A percentile compares a stretch with the other conserved stretches of the same genome.
Conservation (phyloP, 2,329 filamentous ascomycete genomes). For the Tolypocladium inflatum region DNA sequence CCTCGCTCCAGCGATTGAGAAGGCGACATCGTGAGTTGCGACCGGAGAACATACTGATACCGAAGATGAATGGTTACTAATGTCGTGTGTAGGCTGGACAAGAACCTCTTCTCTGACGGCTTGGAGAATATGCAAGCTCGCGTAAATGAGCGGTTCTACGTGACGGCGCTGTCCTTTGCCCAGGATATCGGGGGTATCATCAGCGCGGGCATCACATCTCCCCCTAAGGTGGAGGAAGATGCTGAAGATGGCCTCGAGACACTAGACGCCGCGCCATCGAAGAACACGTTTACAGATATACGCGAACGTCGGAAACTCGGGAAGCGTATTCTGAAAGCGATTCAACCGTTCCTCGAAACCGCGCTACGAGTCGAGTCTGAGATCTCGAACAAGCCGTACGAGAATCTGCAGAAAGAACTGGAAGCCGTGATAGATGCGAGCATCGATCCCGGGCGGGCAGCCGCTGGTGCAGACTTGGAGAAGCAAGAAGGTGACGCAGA, state of each 20-base stretch:
- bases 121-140: constrained; percentile 39
- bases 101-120: constrained; percentile 46
- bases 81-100: constrained; percentile 46
- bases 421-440: constrained; percentile 64
- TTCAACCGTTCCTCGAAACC: constrained; percentile 68
- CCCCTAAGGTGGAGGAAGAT: constrained; percentile 18
- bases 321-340: constrained; percentile 77
- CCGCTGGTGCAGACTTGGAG: constrained; percentile 24
- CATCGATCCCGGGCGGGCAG: constrained; percentile 42
- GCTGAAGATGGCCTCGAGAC: constrained; percentile 20
- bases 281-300: constrained; percentile 53
- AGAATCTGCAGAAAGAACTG: constrained; percentile 62
- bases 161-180: constrained; percentile 46
- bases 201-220: constrained; percentile 38
- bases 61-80: constrained; percentile 20
- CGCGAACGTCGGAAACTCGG: constrained; percentile 77
- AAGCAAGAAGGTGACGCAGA: constrained; percentile 25
- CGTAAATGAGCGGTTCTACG: constrained; percentile 48
- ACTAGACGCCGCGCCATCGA: constrained; percentile 39
- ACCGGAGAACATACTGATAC: constrained; percentile 4
- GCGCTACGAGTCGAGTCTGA: constrained; percentile 77
- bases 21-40: constrained; percentile 65
- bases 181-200: constrained; percentile 48
- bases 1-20: constrained; percentile 68
- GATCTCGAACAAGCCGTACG: constrained; percentile 59